Evolutionary conservation across 768 basidiomycete genomes (phyloP), one percentile per base, ranked within the genome.

Genomic region (Saitozyma sp.): DNA sequence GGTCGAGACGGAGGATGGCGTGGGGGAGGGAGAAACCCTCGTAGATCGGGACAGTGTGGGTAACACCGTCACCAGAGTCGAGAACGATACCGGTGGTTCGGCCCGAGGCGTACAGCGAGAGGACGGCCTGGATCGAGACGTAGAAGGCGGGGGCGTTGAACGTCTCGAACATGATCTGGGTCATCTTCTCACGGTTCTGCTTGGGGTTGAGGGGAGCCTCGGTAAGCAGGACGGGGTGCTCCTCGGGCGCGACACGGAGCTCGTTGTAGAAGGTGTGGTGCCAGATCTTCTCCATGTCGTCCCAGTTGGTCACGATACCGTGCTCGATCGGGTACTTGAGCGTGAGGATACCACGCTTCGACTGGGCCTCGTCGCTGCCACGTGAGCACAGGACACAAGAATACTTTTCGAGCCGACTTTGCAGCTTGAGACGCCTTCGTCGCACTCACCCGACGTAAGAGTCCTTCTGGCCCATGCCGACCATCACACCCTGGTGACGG

Each of bases 211-310:
- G 85, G 17, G 91, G 91, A 38, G 91, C 91, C 81, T 94, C 91
- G 64, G 91, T 94, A 78, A 92, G 84, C 61, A 94, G 85, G 71
- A 92, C 88, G 66, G 91, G 91, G 84, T 92, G 90, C 83, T 92
- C 90, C 80, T 93, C 90, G 38, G 91, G 91, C 5, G 90, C 91
- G 70, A 93, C 90, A 82, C 91, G 90, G 64, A 92, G 87, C 81
- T 92, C 91, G 79, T 93, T 93, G 86, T 91, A 94, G 82, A 94
- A 95, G 40, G 92, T 93, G 84, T 94, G 92, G 80, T 93, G 91
- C 92, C 92, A 95, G 80, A 94, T 94, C 83, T 94, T 93, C 84
- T 95, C 93, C 92, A 94, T 94, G 82, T 94, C 92, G 75, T 94
- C 93, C 93, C 93, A 96, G 87, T 96, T 93, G 81, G 92, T 93